Conservation (phyloP, 208 protist species). For the Trypanosoma brucei region DNA sequence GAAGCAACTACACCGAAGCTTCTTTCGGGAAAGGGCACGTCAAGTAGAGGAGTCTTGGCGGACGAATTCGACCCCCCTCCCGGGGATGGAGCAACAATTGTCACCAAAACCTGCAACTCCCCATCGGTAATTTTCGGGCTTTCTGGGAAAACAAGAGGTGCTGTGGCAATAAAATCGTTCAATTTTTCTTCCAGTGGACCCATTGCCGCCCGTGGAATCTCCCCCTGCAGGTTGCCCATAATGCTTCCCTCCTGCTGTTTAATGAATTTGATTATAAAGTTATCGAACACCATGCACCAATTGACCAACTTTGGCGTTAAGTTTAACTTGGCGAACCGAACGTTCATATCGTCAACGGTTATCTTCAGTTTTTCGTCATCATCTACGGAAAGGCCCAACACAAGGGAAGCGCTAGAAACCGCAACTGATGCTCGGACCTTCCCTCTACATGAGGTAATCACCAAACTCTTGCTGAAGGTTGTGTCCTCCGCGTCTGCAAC, state of each 20-base stretch:
- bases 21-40: constrained; percentile 1
- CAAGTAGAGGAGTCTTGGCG: background rate
- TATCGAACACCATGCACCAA: background rate
- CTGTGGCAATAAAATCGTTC: background rate
- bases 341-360: constrained; percentile 3
- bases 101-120: background rate
- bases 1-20: constrained; percentile 27
- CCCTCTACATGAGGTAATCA: background rate
- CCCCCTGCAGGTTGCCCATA: background rate
- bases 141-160: background rate
- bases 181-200: background rate
- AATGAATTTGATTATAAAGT: background rate
- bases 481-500: constrained; percentile 37
- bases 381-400: background rate
- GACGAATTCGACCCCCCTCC: background rate
- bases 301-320: constrained; percentile 3
- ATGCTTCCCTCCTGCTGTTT: background rate
- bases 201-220: background rate
- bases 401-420: background rate
- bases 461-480: constrained; percentile 34
- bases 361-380: background rate
- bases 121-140: background rate
- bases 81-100: background rate
- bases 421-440: background rate
- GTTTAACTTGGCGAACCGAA: constrained; percentile 4